These are phyloP conservation scores for Umbelopsis isabellina DNA, from an alignment of 192 early-diverging fungal genomes.

Conservation along the genomic window DNA sequence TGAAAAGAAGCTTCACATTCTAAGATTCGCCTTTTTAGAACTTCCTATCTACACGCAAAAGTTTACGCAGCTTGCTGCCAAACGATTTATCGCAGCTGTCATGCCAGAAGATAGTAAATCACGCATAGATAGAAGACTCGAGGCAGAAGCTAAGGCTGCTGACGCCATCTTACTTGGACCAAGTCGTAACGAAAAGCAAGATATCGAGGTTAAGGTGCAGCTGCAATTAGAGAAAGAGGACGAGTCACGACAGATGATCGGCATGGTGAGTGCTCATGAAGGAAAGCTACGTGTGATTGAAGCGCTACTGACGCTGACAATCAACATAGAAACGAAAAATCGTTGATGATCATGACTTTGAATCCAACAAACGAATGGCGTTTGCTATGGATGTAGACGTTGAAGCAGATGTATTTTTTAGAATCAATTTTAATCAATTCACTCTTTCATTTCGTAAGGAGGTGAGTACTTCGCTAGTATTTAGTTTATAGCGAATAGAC, in stretches of 20 bases:
- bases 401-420: conserved; percentile 65
- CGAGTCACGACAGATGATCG: conserved; percentile 19
- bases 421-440: conserved; percentile 66
- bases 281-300: not conserved
- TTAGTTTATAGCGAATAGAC: not conserved
- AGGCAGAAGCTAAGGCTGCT: conserved; percentile 59
- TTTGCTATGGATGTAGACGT: conserved; percentile 40
- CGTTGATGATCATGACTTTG: conserved; percentile 44
- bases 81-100: conserved; percentile 65
- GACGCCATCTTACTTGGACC: conserved; percentile 33
- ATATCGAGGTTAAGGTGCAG: conserved; percentile 4
- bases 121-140: conserved; percentile 61
- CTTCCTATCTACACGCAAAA: conserved; percentile 30
- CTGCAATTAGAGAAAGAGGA: conserved; percentile 1
- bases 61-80: conserved; percentile 60
- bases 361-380: not conserved
- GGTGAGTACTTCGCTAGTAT: conserved; percentile 7
- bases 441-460: conserved; percentile 69
- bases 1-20: not conserved
- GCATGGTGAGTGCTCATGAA: not conserved
- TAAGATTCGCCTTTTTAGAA: conserved; percentile 5
- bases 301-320: not conserved
- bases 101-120: conserved; percentile 61
- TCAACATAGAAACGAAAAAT: conserved; percentile 29
- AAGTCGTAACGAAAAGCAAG: conserved; percentile 13